Evolutionary conservation across 306 rosid species (phyloP).

Genomic region (Coriaria nepalensis): DNA sequence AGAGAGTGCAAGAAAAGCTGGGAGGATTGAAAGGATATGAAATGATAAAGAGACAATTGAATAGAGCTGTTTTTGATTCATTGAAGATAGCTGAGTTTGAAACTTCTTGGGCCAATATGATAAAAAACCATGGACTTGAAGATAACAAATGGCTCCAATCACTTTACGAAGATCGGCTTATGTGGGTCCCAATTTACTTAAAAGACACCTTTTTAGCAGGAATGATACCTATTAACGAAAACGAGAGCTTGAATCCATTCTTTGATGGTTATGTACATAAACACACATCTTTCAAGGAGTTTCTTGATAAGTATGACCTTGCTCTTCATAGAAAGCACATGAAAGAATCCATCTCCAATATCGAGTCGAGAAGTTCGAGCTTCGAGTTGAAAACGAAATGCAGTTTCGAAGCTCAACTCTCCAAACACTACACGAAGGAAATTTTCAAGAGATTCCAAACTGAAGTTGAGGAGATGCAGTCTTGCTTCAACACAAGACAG

Average conservation of each 20-base stretch:
- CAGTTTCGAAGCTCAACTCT: constrained; percentile 47
- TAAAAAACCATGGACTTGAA: constrained; percentile 33
- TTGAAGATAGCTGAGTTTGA: constrained; percentile 61
- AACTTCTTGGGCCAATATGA: constrained; percentile 52
- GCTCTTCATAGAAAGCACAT: constrained; percentile 54
- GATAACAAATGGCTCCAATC: constrained; percentile 57
- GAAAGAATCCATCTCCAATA: constrained; percentile 44
- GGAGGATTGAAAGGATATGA: constrained; percentile 72
- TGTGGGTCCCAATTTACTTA: constrained; percentile 65
- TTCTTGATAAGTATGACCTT: constrained; percentile 63
- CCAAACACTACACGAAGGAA: constrained; percentile 47
- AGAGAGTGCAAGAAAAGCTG: constrained; percentile 61
- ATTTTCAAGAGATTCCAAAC: constrained; percentile 43
- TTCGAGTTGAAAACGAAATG: constrained; percentile 39
- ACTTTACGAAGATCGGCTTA: constrained; percentile 38
- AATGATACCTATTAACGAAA: constrained; percentile 37
- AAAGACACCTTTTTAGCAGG: constrained; percentile 57
- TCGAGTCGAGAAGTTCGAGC: constrained; percentile 34
- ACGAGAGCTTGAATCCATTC: constrained; percentile 35
- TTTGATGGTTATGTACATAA: constrained; percentile 71
- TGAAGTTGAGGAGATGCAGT: constrained; percentile 65
- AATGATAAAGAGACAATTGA: constrained; percentile 37
- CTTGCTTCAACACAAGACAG: constrained; percentile 67
- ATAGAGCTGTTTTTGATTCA: constrained; percentile 38
- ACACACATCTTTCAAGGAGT: constrained; percentile 62